phyloP scores from a whole-genome alignment of 306 rosid species.

The Vachellia pachyceras region DNA sequence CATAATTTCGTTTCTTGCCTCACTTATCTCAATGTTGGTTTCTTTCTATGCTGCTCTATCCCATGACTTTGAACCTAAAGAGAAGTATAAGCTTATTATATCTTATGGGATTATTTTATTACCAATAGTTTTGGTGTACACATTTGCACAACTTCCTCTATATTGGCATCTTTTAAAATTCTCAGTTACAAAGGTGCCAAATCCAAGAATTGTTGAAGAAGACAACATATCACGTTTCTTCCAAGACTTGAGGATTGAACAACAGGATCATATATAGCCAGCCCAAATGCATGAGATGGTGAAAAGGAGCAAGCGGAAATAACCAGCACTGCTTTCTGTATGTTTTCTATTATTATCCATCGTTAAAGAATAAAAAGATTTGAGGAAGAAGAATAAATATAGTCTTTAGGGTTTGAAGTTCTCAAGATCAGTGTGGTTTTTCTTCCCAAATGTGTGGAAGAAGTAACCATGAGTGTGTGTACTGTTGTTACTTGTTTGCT shows the following conservation, averaged over 20 bases:
- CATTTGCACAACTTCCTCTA: background rate
- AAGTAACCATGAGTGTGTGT: background rate
- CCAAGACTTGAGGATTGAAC: background rate
- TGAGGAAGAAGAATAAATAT: background rate
- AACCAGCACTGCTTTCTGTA: background rate
- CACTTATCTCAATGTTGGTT: background rate
- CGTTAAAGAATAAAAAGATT: background rate
- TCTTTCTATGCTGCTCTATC: slow-evolving; percentile 1
- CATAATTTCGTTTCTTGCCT: background rate
- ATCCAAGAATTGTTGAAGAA: slow-evolving; percentile 6
- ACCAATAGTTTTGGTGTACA: background rate
- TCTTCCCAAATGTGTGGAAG: background rate
- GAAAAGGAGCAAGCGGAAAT: background rate
- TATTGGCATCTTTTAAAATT: background rate
- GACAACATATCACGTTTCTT: slow-evolving; percentile 1
- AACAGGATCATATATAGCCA: background rate
- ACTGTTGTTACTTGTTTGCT: background rate
- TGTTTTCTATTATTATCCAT: background rate
- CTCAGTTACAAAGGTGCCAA: background rate
- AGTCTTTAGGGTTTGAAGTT: background rate
- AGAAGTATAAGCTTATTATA: background rate
- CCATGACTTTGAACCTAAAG: background rate
- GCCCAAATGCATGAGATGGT: background rate
- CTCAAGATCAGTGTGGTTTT: background rate
- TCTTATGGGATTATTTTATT: background rate